A percentile compares a stretch with the other conserved stretches of the same genome.
Evolutionary conservation across 2,329 filamentous ascomycete genomes (phyloP).

Genomic region (Pyrenophora seminiperda): DNA sequence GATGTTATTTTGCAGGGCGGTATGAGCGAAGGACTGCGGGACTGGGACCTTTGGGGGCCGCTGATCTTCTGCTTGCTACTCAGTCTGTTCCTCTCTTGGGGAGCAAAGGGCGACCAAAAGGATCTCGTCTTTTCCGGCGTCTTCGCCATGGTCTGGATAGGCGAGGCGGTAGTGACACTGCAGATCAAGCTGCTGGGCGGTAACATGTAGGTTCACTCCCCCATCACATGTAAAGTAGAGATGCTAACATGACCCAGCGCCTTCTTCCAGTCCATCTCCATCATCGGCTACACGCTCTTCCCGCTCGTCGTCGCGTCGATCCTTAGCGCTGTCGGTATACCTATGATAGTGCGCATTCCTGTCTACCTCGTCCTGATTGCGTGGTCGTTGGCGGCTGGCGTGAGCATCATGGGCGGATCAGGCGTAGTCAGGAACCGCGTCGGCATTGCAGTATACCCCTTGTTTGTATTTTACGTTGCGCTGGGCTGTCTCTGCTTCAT

Average conservation of each 20-base stretch:
- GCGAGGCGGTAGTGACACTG: slow-evolving; percentile 93
- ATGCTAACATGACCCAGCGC: slow-evolving; percentile 66
- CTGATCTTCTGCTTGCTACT: slow-evolving; percentile 91
- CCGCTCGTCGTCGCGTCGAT: slow-evolving; percentile 91
- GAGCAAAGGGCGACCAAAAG: slow-evolving; percentile 78
- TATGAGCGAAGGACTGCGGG: slow-evolving; percentile 87
- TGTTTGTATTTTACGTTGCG: slow-evolving; percentile 93
- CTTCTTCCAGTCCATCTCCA: slow-evolving; percentile 96
- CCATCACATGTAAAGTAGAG: neutral
- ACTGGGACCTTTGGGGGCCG: slow-evolving; percentile 99
- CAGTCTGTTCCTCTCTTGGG: slow-evolving; percentile 84
- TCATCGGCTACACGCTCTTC: slow-evolving; percentile 98
- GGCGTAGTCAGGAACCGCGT: slow-evolving; percentile 95
- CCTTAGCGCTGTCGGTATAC: slow-evolving; percentile 80
- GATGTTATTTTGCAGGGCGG: slow-evolving; percentile 68
- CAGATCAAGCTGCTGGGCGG: slow-evolving; percentile 97
- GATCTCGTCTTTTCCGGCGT: slow-evolving; percentile 93
- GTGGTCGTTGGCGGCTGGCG: slow-evolving; percentile 93
- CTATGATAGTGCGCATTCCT: slow-evolving; percentile 81
- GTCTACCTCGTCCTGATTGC: slow-evolving; percentile 86
- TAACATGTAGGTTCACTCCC: slow-evolving; percentile 76
- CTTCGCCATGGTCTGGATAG: slow-evolving; percentile 96
- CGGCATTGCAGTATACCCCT: slow-evolving; percentile 88
- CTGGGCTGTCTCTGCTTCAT: slow-evolving; percentile 97
- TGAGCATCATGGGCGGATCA: slow-evolving; percentile 93